A percentile compares a stretch with the other conserved stretches of the same genome.
phyloP scores from a whole-genome alignment of 768 basidiomycete species.

The Pilatotrama ljubarskyi region DNA sequence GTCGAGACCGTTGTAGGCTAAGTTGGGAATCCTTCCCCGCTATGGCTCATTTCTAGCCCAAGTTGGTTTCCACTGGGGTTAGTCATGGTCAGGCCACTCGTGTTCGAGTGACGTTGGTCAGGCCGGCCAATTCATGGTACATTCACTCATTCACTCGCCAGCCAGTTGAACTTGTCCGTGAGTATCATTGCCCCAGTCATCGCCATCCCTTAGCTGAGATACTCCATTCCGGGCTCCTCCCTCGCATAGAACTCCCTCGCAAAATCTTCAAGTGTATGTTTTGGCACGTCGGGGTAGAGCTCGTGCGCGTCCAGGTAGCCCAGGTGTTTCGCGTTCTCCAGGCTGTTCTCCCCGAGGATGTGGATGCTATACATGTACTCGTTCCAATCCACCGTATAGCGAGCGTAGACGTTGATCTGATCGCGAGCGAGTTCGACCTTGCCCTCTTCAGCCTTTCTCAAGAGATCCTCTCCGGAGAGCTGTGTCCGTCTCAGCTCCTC shows the following conservation, averaged over 20 bases:
- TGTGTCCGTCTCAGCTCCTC: background rate
- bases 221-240: slow-evolving; percentile 5
- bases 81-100: no score
- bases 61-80: no score
- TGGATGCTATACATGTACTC: slow-evolving; percentile 20
- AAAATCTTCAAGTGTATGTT: slow-evolving; percentile 25
- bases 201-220: background rate
- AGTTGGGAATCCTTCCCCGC: no score
- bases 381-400: background rate
- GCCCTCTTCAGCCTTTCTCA: background rate
- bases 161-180: no score
- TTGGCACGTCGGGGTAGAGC: slow-evolving; percentile 32
- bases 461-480: slow-evolving; percentile 10
- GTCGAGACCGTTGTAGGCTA: no score
- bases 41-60: no score
- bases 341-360: slow-evolving; percentile 33
- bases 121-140: no score
- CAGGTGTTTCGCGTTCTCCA: slow-evolving; percentile 27
- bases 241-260: slow-evolving; percentile 27
- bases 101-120: no score
- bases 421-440: background rate
- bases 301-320: slow-evolving; percentile 33
- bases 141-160: no score
- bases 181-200: no score
- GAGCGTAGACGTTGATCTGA: background rate